phyloP scores from a whole-genome alignment of 306 rosid species.

The Erythrophleum fordii region DNA sequence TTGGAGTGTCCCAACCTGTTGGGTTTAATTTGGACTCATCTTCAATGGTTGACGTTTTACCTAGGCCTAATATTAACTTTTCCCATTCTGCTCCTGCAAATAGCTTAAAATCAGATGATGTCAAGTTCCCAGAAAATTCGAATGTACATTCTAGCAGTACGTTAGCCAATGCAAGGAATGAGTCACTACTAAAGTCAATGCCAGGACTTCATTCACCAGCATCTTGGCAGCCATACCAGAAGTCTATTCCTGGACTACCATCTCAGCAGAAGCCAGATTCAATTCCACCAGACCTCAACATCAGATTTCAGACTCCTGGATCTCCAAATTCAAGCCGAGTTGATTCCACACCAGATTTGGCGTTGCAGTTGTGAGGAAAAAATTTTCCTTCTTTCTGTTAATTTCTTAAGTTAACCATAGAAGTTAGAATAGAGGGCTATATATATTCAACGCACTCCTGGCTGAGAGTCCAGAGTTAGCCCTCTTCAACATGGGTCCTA shows the following conservation, averaged over 20 bases:
- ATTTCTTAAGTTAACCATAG: conserved; percentile 53
- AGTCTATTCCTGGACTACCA: conserved; percentile 37
- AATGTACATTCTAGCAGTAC: conserved; percentile 37
- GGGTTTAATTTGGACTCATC: conserved; percentile 45
- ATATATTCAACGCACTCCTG: conserved; percentile 44
- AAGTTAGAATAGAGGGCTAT: conserved; percentile 45
- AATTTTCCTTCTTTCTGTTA: conserved; percentile 15
- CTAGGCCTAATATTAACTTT: conserved; percentile 46
- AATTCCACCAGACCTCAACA: conserved; percentile 67
- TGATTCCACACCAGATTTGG: conserved; percentile 70
- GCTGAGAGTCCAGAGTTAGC: conserved; percentile 31
- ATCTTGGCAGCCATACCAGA: conserved; percentile 46
- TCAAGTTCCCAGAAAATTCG: conserved; percentile 38
- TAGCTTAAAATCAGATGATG: conserved; percentile 39
- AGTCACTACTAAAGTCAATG: conserved; percentile 17
- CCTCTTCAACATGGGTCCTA: conserved; percentile 29
- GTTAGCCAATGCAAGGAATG: conserved; percentile 37
- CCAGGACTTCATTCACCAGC: conserved; percentile 38
- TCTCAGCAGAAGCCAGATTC: conserved; percentile 49
- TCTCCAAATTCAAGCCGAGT: conserved; percentile 65
- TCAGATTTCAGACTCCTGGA: conserved; percentile 68
- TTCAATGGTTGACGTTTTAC: conserved; percentile 39
- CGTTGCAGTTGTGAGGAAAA: conserved; percentile 69
- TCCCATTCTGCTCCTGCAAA: conserved; percentile 40
- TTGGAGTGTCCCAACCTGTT: conserved; percentile 43